phyloP scores from a whole-genome alignment of 75 land plant genomes.

The Picea glauca region DNA sequence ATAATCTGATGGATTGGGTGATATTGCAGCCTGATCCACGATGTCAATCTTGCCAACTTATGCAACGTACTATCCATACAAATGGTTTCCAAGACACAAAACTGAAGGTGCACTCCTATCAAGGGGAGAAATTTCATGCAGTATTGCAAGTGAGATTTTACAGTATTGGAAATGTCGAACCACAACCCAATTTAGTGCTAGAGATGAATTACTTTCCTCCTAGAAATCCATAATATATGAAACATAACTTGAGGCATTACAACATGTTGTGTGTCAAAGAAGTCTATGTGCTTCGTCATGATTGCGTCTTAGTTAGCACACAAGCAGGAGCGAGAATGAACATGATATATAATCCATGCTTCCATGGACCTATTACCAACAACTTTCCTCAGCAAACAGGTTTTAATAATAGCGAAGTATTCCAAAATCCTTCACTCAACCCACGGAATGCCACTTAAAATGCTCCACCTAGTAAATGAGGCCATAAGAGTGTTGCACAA shows the following conservation, averaged over 20 bases:
- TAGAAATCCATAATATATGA: slow-evolving; percentile 57
- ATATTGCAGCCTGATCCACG: slow-evolving; percentile 22
- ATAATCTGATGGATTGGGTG: slow-evolving; percentile 22
- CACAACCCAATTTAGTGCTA: no score
- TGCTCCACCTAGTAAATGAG: neutral
- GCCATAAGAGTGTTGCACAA: no score
- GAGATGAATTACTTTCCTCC: slow-evolving; percentile 21
- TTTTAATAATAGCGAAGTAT: neutral
- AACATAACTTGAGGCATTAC: slow-evolving; percentile 52
- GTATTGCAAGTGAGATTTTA: no score
- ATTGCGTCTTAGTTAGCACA: slow-evolving; percentile 17
- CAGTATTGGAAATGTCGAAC: no score
- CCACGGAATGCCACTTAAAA: neutral
- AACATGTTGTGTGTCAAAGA: slow-evolving; percentile 42
- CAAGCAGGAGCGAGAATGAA: neutral
- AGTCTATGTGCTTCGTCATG: slow-evolving; percentile 44
- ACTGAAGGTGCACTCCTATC: no score
- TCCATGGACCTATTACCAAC: neutral
- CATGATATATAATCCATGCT: neutral
- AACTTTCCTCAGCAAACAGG: neutral
- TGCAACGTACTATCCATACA: slow-evolving; percentile 39
- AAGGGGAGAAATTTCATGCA: no score
- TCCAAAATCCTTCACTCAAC: neutral
- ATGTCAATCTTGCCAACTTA: slow-evolving; percentile 35
- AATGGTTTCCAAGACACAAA: slow-evolving; percentile 4